Conservation (phyloP, 2,329 filamentous ascomycete genomes). For the Colletotrichum spaethianum region DNA sequence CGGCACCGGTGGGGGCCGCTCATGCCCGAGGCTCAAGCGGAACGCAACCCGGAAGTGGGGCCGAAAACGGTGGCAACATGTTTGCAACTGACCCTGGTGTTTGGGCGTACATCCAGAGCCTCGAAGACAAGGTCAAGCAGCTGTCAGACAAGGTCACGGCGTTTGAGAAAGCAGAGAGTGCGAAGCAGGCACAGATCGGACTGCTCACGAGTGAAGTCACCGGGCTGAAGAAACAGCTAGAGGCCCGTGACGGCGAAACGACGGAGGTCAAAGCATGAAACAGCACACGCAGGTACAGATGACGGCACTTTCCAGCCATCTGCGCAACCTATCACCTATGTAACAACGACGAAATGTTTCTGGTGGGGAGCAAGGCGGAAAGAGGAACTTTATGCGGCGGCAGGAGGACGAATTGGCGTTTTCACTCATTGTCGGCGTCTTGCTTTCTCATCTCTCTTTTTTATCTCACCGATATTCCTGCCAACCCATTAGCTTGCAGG, state of each 20-base stretch:
- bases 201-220: constrained; percentile 54
- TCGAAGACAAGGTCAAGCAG: constrained; percentile 73
- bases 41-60: constrained; percentile 67
- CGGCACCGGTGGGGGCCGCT: constrained; percentile 41
- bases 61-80: constrained; percentile 76
- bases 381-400: constrained; percentile 22
- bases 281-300: constrained; percentile 19
- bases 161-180: constrained; percentile 58
- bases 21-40: constrained; percentile 62
- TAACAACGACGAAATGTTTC: constrained; percentile 42
- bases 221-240: constrained; percentile 50
- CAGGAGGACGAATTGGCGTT: constrained; percentile 41
- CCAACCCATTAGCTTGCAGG: constrained; percentile 23
- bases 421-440: constrained; percentile 41
- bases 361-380: constrained; percentile 19
- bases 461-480: constrained; percentile 23
- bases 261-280: constrained; percentile 32
- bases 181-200: constrained; percentile 54
- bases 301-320: constrained; percentile 25
- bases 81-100: constrained; percentile 76
- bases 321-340: constrained; percentile 33
- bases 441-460: constrained; percentile 39
- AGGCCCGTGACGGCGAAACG: constrained; percentile 42
- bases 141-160: constrained; percentile 56
- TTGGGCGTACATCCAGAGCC: constrained; percentile 79